phyloP scores from a whole-genome alignment of 2,329 filamentous ascomycete species.

The Pseudogymnoascus verrucosus region DNA sequence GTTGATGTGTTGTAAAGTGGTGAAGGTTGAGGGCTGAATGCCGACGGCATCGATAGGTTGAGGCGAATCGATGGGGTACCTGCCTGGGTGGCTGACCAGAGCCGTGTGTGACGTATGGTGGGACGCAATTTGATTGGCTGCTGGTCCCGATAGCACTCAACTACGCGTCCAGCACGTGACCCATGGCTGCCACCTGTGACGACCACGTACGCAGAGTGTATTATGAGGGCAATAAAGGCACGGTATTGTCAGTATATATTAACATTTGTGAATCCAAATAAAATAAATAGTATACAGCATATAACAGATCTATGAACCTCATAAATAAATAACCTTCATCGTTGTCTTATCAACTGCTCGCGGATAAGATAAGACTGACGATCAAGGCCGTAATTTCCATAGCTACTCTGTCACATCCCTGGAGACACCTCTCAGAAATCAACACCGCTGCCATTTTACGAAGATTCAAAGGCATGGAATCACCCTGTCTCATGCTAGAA shows the following conservation, averaged over 20 bases:
- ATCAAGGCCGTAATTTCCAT: background rate
- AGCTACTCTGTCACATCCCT: background rate
- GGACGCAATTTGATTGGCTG: background rate
- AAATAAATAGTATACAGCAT: background rate
- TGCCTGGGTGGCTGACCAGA: constrained; percentile 8
- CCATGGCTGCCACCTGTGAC: background rate
- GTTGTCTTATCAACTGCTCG: background rate
- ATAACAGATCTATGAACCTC: background rate
- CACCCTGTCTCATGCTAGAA: background rate
- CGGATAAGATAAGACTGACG: constrained; percentile 2
- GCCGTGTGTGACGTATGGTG: background rate
- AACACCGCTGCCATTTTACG: background rate
- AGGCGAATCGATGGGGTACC: constrained; percentile 8
- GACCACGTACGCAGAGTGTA: background rate
- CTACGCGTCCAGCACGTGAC: background rate
- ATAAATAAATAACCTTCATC: background rate
- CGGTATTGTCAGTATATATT: background rate
- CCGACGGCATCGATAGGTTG: constrained; percentile 1
- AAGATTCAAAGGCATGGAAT: background rate
- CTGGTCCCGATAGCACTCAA: background rate
- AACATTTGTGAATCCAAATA: background rate
- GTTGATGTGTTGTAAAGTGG: background rate
- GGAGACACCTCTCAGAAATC: background rate
- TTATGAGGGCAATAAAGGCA: background rate
- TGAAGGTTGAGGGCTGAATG: constrained; percentile 2